Percentiles rank a stretch among this genome's conserved stretches.
Evolutionary conservation across 2,329 filamentous ascomycete species (phyloP).

Genomic region (Epichloe elymi): DNA sequence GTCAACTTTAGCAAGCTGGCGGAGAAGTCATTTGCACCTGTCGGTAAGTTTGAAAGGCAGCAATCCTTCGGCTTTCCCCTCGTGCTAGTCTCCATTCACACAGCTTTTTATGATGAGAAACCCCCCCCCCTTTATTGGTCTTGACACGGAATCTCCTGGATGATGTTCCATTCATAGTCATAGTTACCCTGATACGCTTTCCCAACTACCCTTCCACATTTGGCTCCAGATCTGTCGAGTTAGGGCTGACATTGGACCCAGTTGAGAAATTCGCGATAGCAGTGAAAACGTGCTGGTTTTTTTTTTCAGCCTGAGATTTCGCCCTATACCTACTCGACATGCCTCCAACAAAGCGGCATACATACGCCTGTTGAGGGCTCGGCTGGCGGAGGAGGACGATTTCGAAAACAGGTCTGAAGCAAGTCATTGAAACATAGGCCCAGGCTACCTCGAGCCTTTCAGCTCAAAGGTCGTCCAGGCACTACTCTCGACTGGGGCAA

Average conservation of each 20-base stretch:
- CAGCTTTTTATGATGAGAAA: conserved; percentile 3
- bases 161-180: conserved; percentile 18
- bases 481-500: neutral
- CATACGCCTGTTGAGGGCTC: too few species aligned
- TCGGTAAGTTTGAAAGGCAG: neutral
- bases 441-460: neutral
- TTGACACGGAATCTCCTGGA: conserved; percentile 24
- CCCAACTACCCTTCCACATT: neutral
- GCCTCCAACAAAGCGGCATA: too few species aligned
- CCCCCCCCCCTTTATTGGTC: conserved; percentile 7
- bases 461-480: neutral
- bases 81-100: neutral
- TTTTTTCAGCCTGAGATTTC: too few species aligned
- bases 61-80: too few species aligned
- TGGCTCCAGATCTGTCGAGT: neutral
- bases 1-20: neutral
- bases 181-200: conserved; percentile 19
- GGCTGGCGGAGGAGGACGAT: too few species aligned
- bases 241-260: neutral
- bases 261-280: neutral
- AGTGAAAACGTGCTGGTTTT: too few species aligned
- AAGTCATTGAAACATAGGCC: too few species aligned
- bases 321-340: too few species aligned
- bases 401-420: too few species aligned
- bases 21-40: neutral